Evolutionary conservation across 75 land plant genomes (phyloP).

Genomic region (Cupressus sempervirens): DNA sequence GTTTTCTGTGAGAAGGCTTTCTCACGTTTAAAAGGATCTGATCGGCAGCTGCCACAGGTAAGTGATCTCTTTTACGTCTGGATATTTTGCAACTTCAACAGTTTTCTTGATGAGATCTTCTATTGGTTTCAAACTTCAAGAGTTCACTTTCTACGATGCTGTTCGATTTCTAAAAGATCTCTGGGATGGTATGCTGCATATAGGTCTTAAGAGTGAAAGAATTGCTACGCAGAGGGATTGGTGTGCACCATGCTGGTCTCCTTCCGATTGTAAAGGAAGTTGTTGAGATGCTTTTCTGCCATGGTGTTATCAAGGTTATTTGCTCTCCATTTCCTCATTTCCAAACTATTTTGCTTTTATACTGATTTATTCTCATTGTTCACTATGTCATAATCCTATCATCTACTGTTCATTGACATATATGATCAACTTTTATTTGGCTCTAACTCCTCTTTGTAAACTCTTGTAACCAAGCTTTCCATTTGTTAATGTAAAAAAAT

Average conservation of each 20-base stretch:
- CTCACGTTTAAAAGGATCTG: slow-evolving; percentile 95
- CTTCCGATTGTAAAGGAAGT: slow-evolving; percentile 99
- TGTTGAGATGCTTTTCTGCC: slow-evolving; percentile 99
- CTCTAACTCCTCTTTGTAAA: not conserved
- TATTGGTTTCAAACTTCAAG: slow-evolving; percentile 2
- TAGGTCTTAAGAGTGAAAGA: slow-evolving; percentile 81
- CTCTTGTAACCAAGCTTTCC: not conserved
- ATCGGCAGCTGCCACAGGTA: slow-evolving; percentile 94
- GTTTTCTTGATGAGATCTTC: not conserved
- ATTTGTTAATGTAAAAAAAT: not conserved
- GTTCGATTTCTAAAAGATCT: not conserved
- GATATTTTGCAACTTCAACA: not conserved
- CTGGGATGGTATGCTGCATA: not conserved
- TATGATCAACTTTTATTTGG: not conserved
- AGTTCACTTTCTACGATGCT: not conserved
- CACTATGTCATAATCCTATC: not conserved
- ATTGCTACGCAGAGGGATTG: slow-evolving; percentile 83
- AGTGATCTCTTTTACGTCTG: not conserved
- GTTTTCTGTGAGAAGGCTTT: slow-evolving; percentile 97
- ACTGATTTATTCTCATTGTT: not conserved
- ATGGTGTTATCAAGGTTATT: slow-evolving; percentile 95
- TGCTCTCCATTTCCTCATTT: not conserved
- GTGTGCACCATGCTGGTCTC: slow-evolving; percentile 98
- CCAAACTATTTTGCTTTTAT: not conserved
- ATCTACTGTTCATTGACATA: not conserved